Evolutionary conservation across 2,329 filamentous ascomycete genomes (phyloP).

Genomic region (Aspergillus unguis): DNA sequence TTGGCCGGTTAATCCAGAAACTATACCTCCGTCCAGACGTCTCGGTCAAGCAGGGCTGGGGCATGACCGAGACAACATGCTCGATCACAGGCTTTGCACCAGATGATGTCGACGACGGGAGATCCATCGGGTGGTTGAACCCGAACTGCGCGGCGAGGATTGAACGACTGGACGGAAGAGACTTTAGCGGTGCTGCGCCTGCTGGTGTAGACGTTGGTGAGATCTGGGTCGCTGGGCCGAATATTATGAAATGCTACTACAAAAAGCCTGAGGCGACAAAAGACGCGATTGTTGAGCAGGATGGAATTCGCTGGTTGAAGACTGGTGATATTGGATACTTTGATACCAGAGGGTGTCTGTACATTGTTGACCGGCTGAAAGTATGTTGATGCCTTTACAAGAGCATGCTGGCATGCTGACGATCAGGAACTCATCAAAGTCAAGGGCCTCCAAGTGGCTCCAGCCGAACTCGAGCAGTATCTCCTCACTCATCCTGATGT

Average conservation of each 20-base stretch:
- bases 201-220: not conserved
- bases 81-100: conserved; percentile 4
- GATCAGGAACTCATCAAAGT: conserved; percentile 12
- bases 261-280: not conserved
- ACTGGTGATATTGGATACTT: conserved; percentile 13
- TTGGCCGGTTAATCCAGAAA: not conserved
- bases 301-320: conserved; percentile 4
- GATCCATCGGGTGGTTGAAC: conserved; percentile 7
- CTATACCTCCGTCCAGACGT: conserved; percentile 7
- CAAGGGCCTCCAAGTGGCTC: conserved; percentile 11
- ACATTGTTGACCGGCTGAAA: conserved; percentile 10
- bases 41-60: conserved; percentile 5
- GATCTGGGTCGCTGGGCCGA: conserved; percentile 10
- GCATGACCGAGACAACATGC: conserved; percentile 10
- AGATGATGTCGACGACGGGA: conserved; percentile 7
- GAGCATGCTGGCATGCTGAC: not conserved
- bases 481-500: conserved; percentile 9
- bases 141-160: conserved; percentile 6
- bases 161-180: not conserved
- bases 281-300: conserved; percentile 4
- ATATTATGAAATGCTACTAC: conserved; percentile 12
- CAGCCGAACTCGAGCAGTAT: conserved; percentile 8
- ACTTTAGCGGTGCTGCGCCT: not conserved
- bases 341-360: conserved; percentile 5
- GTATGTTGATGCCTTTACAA: not conserved